Base-by-base conservation (phyloP, 1,139 yeast species). In the Diutina sp. region DNA sequence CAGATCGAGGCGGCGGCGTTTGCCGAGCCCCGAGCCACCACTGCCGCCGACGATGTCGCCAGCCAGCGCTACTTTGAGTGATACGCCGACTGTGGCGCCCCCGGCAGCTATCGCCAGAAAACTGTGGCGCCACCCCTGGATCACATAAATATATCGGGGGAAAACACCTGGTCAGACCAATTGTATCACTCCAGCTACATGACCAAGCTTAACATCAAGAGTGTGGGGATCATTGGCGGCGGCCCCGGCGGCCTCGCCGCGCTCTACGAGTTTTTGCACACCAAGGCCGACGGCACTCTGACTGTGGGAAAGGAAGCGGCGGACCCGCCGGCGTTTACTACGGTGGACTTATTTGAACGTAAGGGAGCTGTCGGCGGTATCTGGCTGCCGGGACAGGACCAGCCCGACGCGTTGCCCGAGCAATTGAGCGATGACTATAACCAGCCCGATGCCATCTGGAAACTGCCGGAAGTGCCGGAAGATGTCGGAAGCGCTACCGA, bases 241-340 rank as follows among this genome's bases (percentile, higher is more conserved):
- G 76, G 76, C 7, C 76, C 76, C 1, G 72, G 68, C 2, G 76
- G 76, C 1, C 61, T 72, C 47, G 75, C 75, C 16, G 61, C 74
- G 1, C 61, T 72, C 14, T 72, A 71, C 58, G 76, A 72, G 60
- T 63, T 72, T 50, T 61, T 69, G 7, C 76, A 72, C 60, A 70
- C 74, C 2, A 64, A 64, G 54, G 61, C 59, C 52, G 70, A 72
- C 56, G 75, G 76, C 1, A 57, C 61, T 1, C 66, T 73, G 3
- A 66, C 71, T 0, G 69, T 69, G 6, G 71, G 71, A 2, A 57
- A 4, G 63, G 67, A 30, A 4, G 51, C 52, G 14, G 41, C 29
- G 3, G 48, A 11, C 3, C 18, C 47, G 2, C 51, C 45, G 2
- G 28, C n/a, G 12, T 80, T 82, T 60, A 58, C 66, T 18, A 64